These are phyloP conservation scores for Oehlia diaphana DNA, from an alignment of 192 early-diverging fungal species.

Conservation along the genomic window DNA sequence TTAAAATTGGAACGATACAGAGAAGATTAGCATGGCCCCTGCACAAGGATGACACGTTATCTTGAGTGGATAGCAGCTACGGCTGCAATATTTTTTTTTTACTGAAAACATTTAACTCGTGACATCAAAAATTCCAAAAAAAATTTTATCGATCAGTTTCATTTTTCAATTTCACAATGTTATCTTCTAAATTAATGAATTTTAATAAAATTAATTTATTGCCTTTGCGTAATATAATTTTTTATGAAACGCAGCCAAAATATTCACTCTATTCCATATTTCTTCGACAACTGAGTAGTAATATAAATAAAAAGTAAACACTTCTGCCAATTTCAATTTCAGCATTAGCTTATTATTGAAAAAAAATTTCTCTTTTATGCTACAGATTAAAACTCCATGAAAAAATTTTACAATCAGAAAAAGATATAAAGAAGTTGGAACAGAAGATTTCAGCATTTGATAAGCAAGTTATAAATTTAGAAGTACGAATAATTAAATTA, in stretches of 20 bases:
- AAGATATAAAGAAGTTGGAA: conserved; percentile 5
- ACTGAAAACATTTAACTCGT: too few species aligned
- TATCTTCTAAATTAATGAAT: neutral
- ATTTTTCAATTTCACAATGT: neutral
- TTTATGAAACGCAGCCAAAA: neutral
- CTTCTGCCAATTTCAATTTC: neutral
- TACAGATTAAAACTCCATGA: neutral
- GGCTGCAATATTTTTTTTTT: conserved; percentile 18
- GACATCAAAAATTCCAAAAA: too few species aligned
- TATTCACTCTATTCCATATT: neutral
- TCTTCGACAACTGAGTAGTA: neutral
- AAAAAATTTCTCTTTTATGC: neutral
- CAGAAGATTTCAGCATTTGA: neutral
- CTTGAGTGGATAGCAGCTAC: conserved; percentile 21
- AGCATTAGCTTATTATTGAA: neutral
- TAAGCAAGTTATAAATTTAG: neutral
- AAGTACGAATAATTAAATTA: neutral
- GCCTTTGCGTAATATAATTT: neutral
- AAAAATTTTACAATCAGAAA: neutral
- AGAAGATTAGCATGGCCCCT: conserved; percentile 27
- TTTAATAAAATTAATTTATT: neutral
- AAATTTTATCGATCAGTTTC: too few species aligned
- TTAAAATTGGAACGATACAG: conserved; percentile 28
- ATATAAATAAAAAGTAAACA: neutral
- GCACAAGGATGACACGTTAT: conserved; percentile 28